Percentiles rank a stretch among this genome's conserved stretches.
These are phyloP conservation scores for Monosporascus sp. DNA, from an alignment of 2,329 filamentous ascomycete genomes.

Conservation along the genomic window DNA sequence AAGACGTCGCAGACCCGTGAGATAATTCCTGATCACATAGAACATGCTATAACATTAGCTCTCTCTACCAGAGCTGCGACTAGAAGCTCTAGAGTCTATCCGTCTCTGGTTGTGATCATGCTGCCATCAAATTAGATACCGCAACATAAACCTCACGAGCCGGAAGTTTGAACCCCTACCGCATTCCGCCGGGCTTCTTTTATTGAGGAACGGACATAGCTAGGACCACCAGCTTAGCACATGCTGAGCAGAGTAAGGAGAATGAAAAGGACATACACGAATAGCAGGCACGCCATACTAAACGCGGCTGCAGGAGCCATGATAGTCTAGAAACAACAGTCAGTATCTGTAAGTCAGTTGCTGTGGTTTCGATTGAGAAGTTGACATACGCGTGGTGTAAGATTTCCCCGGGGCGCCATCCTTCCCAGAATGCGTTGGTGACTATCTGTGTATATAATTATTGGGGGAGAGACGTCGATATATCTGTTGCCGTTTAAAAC, in stretches of 20 bases:
- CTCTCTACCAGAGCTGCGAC: no score
- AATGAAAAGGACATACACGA: conserved; percentile 8
- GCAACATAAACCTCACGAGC: background rate
- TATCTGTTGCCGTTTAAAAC: no score
- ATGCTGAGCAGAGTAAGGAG: background rate
- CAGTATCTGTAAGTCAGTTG: background rate
- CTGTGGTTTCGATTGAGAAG: conserved; percentile 1
- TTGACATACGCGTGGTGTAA: conserved; percentile 15
- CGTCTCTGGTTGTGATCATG: conserved; percentile 6
- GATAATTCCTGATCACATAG: no score
- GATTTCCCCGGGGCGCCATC: conserved; percentile 13
- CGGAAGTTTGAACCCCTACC: conserved; percentile 3
- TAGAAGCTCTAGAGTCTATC: background rate
- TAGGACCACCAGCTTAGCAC: conserved; percentile 1
- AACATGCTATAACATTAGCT: no score
- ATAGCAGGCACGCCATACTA: conserved; percentile 17
- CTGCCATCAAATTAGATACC: conserved; percentile 12
- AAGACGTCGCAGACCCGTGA: no score
- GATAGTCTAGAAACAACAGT: conserved; percentile 8
- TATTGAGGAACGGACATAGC: conserved; percentile 16
- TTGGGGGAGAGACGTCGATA: background rate
- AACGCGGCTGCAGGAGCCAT: conserved; percentile 18
- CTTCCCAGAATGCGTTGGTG: background rate
- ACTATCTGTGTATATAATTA: background rate
- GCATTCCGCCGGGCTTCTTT: conserved; percentile 16